Evolutionary conservation across 2,329 filamentous ascomycete species (phyloP).

Genomic region (Dactylellina sp.): DNA sequence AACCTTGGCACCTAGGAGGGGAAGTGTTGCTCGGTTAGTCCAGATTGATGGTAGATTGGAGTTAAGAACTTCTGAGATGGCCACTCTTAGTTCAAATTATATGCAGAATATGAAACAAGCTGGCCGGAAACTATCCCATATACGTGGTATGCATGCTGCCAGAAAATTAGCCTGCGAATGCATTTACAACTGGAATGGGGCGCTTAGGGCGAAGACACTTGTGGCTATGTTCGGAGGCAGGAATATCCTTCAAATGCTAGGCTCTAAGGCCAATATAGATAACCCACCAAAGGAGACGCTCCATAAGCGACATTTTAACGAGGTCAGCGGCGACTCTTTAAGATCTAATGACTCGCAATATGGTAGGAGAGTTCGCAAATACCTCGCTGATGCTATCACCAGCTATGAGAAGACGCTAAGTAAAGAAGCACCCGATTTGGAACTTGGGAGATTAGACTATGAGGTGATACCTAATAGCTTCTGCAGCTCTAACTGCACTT

Average conservation of each 20-base stretch:
- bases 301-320: constrained; percentile 2
- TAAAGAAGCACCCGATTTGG: constrained; percentile 1
- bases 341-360: constrained; percentile 34
- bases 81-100: constrained; percentile 30
- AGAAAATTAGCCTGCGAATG: constrained; percentile 28
- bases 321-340: neutral
- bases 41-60: constrained; percentile 22
- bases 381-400: constrained; percentile 8
- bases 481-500: neutral
- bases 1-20: neutral
- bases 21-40: neutral
- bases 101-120: constrained; percentile 31
- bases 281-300: too few species aligned
- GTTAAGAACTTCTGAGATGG: constrained; percentile 28
- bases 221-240: constrained; percentile 13
- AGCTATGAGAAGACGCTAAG: neutral
- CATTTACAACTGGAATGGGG: constrained; percentile 42
- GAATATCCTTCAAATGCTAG: constrained; percentile 20
- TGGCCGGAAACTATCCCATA: constrained; percentile 1
- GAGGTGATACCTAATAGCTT: constrained; percentile 3
- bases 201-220: constrained; percentile 17
- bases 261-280: neutral
- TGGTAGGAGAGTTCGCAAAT: constrained; percentile 33
- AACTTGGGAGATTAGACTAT: constrained; percentile 1
- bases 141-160: constrained; percentile 13